Conservation (phyloP, 2,329 filamentous ascomycete genomes). For the Ophiocordyceps camponoti-saundersi region DNA sequence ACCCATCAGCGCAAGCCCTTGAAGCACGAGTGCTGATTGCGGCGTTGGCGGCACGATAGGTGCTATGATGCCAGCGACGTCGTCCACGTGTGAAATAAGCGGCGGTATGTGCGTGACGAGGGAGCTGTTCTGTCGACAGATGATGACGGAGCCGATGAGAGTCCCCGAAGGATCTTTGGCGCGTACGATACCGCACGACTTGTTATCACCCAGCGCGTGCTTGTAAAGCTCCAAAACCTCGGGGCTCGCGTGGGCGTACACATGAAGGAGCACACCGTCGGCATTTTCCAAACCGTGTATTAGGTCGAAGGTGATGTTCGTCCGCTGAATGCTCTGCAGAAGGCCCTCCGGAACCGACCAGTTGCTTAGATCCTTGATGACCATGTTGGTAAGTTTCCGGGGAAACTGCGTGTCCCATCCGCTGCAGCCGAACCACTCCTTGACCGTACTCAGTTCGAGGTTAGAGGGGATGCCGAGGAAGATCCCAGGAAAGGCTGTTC, state of each 20-base stretch:
- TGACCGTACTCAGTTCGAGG: constrained; percentile 25
- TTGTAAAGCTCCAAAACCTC: constrained; percentile 69
- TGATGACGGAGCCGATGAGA: constrained; percentile 61
- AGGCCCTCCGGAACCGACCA: constrained; percentile 69
- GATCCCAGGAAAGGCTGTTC: constrained; percentile 64
- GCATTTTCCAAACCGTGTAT: constrained; percentile 67
- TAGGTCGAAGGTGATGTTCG: constrained; percentile 65
- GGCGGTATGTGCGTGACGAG: constrained; percentile 55
- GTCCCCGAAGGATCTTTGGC: constrained; percentile 54
- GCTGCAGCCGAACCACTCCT: constrained; percentile 75
- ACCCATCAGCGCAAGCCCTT: constrained; percentile 65
- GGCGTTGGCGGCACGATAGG: constrained; percentile 56
- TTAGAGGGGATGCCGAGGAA: constrained; percentile 65
- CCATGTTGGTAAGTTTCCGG: constrained; percentile 45
- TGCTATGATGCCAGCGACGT: constrained; percentile 61
- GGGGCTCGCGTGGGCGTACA: constrained; percentile 56
- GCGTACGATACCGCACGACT: constrained; percentile 65
- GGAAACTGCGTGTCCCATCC: constrained; percentile 66
- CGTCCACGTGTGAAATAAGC: constrained; percentile 40
- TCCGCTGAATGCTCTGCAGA: constrained; percentile 52
- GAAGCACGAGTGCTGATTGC: constrained; percentile 52
- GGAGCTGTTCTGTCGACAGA: constrained; percentile 54
- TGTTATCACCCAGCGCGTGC: constrained; percentile 52
- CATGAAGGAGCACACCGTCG: constrained; percentile 56
- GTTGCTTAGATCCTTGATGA: constrained; percentile 51